These are phyloP conservation scores for Fusarium sp. DNA, from an alignment of 2,329 filamentous ascomycete species.

Conservation along the genomic window DNA sequence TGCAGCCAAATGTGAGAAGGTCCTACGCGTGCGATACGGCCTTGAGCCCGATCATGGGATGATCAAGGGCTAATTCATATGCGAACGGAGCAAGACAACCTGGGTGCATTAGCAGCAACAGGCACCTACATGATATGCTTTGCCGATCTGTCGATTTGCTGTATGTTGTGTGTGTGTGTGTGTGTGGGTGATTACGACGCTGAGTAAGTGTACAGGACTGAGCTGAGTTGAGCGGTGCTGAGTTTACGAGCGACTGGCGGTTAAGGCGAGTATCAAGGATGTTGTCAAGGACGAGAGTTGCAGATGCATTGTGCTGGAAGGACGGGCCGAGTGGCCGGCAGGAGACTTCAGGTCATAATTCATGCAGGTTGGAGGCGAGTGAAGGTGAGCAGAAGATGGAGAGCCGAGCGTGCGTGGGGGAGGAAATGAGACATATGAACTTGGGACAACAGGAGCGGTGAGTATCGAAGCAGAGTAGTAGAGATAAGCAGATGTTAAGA, in stretches of 20 bases:
- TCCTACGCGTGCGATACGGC: constrained; percentile 57
- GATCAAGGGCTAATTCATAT: constrained; percentile 11
- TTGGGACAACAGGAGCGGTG: constrained; percentile 24
- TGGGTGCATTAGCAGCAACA: constrained; percentile 17
- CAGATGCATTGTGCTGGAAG: constrained; percentile 69
- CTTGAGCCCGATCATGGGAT: constrained; percentile 54
- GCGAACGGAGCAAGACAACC: not conserved
- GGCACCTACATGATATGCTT: constrained; percentile 29
- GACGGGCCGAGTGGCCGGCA: constrained; percentile 63
- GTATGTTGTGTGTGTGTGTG: constrained; percentile 63
- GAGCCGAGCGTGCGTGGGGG: constrained; percentile 47
- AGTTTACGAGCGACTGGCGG: constrained; percentile 43
- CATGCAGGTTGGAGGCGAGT: constrained; percentile 57
- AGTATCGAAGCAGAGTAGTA: constrained; percentile 6
- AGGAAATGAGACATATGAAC: constrained; percentile 7
- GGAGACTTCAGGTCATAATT: constrained; percentile 59
- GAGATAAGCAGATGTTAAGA: not conserved
- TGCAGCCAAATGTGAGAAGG: constrained; percentile 60
- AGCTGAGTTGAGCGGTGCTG: constrained; percentile 57
- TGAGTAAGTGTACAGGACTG: constrained; percentile 54
- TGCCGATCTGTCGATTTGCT: constrained; percentile 60
- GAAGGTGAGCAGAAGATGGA: constrained; percentile 58
- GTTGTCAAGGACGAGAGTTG: constrained; percentile 58
- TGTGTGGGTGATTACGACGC: constrained; percentile 65
- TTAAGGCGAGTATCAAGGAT: constrained; percentile 57